Base-by-base conservation (phyloP, 1,284 basidiomycete genomes). In the Fomitiporia mediterranea region DNA sequence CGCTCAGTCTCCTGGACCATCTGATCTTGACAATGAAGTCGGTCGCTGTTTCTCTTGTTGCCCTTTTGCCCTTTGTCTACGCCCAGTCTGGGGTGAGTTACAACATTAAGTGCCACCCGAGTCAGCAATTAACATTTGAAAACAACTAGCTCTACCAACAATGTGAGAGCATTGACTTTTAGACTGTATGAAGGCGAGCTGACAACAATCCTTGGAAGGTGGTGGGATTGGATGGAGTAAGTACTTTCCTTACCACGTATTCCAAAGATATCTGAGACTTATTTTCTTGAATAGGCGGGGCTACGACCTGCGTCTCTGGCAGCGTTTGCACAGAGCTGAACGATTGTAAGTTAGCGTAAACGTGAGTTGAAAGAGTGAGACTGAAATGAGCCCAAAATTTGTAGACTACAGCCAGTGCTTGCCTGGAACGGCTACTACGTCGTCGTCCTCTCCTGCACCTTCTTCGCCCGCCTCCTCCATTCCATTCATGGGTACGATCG, bases 361-460 rank as follows among this genome's bases (percentile, higher is more conserved):
- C 13, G 37, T 32, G 3, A 42, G 19, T 40, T 8, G 21, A 23
- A 23, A n/a, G 30, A 28, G 23, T 27, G n/a, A n/a, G n/a, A n/a
- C n/a, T n/a, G n/a, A n/a, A n/a, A 32, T n/a, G 2, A 27, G 15
- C 49, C n/a, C 40, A 1, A 30, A 13, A 11, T 15, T 7, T 46
- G 13, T 35, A 70, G 70, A 68, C 58, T 71, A 69, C 62, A 70
- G 66, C n/a, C 69, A 71, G 51, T 70, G 70, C 53, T 55, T 70
- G 11, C 69, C 70, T 19, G 65, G 67, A 30, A 56, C 66, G 40
- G 58, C 66, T 1, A 23, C 65, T 7, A 34, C 63, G 3, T 21
- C 60, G 19, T n/a, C n/a, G n/a, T n/a, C n/a, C n/a, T n/a, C n/a
- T n/a, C 47, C 66, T 2, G 25, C 62, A 17, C 38, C 58, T 11